Conservation (phyloP, 352 stramenopile species). For the Phytophthora syringae region DNA sequence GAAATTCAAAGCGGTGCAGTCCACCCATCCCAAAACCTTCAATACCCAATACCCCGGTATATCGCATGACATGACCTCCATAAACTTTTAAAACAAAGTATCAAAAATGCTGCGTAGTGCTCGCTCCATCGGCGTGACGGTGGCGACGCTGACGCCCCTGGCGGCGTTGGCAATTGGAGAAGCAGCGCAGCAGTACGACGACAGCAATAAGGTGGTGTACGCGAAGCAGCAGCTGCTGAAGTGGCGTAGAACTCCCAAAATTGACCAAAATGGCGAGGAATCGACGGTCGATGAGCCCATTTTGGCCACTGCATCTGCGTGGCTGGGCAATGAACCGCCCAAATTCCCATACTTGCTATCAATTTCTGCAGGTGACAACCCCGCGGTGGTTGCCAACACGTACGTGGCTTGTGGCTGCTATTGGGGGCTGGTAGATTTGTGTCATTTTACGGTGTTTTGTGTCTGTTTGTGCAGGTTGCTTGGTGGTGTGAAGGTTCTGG, state of each 20-base stretch:
- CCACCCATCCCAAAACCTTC: conserved; percentile 25
- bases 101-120: conserved; percentile 27
- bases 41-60: conserved; percentile 1
- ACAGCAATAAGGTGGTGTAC: conserved; percentile 38
- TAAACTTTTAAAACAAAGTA: conserved; percentile 6
- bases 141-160: conserved; percentile 33
- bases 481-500: conserved; percentile 33
- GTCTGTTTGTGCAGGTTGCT: conserved; percentile 30
- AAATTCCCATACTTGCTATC: conserved; percentile 76
- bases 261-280: not conserved
- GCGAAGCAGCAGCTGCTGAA: conserved; percentile 49
- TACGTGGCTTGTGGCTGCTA: conserved; percentile 21
- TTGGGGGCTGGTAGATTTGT: not conserved
- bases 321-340: conserved; percentile 56
- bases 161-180: conserved; percentile 45
- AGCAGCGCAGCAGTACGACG: conserved; percentile 47
- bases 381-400: conserved; percentile 31
- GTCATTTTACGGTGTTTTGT: not conserved
- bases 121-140: conserved; percentile 21
- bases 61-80: conserved; percentile 12
- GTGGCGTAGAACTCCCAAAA: conserved; percentile 3
- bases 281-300: conserved; percentile 4
- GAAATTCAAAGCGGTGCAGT: conserved; percentile 12
- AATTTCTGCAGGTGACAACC: conserved; percentile 64
- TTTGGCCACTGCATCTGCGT: conserved; percentile 23